These are phyloP conservation scores for Butyriboletus loyo DNA, from an alignment of 768 basidiomycete species.

Conservation along the genomic window DNA sequence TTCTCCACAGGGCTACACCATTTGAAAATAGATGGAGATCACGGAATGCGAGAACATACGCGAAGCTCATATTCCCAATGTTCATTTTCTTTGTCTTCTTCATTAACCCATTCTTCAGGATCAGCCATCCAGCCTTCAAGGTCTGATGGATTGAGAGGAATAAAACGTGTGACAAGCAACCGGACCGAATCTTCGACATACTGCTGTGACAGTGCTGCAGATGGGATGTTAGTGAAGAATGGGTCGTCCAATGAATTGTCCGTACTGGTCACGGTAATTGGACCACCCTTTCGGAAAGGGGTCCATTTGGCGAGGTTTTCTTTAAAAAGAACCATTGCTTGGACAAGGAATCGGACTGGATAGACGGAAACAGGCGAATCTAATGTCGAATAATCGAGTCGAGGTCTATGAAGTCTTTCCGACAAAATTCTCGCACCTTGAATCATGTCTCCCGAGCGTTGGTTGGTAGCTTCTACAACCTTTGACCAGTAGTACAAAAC, in stretches of 20 bases:
- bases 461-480: constrained; percentile 64
- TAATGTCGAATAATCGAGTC: constrained; percentile 23
- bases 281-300: constrained; percentile 57
- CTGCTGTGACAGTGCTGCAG: constrained; percentile 56
- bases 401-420: neutral
- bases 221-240: constrained; percentile 11
- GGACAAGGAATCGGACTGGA: constrained; percentile 78
- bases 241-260: neutral
- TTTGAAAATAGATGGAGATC: neutral
- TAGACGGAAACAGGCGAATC: constrained; percentile 64
- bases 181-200: constrained; percentile 74
- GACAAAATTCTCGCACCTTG: constrained; percentile 43
- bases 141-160: constrained; percentile 80
- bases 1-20: constrained; percentile 81
- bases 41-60: constrained; percentile 43
- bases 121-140: constrained; percentile 82
- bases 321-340: constrained; percentile 83
- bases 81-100: constrained; percentile 86
- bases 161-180: constrained; percentile 77
- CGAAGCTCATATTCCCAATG: constrained; percentile 93
- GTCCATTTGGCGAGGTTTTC: constrained; percentile 80
- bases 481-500: constrained; percentile 82
- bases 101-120: constrained; percentile 93
- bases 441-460: constrained; percentile 47
- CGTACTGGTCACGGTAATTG: constrained; percentile 57